Evolutionary conservation across 1,284 basidiomycete genomes (phyloP).

Genomic region (Boletellus sp.): DNA sequence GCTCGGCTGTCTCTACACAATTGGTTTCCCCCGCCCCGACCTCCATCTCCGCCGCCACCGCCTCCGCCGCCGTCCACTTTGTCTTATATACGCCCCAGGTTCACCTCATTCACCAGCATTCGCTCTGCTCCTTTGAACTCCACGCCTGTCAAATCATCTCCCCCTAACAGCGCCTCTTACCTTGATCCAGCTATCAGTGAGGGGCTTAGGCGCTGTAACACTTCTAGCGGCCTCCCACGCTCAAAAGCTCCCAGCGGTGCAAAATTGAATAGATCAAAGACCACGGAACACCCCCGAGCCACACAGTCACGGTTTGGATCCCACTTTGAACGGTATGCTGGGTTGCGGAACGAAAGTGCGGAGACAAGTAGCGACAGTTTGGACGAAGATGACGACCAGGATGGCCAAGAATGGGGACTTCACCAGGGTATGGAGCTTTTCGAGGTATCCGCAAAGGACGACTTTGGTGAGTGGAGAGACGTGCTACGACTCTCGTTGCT

Average conservation of each 20-base stretch:
- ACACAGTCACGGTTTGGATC: constrained; percentile 55
- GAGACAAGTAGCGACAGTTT: constrained; percentile 64
- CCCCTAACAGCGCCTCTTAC: constrained; percentile 50
- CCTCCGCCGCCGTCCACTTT: constrained; percentile 62
- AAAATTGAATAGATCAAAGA: constrained; percentile 45
- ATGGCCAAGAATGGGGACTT: constrained; percentile 69
- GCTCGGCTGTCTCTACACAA: constrained; percentile 78
- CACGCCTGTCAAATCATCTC: constrained; percentile 38
- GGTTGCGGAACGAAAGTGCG: constrained; percentile 51
- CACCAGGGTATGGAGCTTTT: constrained; percentile 79
- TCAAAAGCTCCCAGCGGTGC: constrained; percentile 32
- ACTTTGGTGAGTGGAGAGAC: constrained; percentile 51
- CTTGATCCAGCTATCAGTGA: constrained; percentile 46
- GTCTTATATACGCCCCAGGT: constrained; percentile 81
- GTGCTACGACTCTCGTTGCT: not conserved
- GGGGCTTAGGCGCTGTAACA: constrained; percentile 47
- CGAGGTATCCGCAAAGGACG: constrained; percentile 84
- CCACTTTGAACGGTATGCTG: constrained; percentile 46
- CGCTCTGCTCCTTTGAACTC: constrained; percentile 51
- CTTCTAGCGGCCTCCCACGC: constrained; percentile 42
- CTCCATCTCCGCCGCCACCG: constrained; percentile 58
- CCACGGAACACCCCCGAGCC: constrained; percentile 40
- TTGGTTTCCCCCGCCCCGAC: constrained; percentile 76
- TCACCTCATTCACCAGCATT: constrained; percentile 76
- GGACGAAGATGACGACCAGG: constrained; percentile 64